phyloP scores from a whole-genome alignment of 176 grass and related monocot genomes.

The bread wheat (Triticum aestivum) region IWGSC_CS_RefSeq_v2.1 NC_057795.1:365330433-365330932 shows the following conservation, averaged over 20 bases:
- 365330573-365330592: slow-evolving; percentile 8
- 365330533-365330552: no score
- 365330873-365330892: slow-evolving; percentile 20
- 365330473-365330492: no score
- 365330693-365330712: slow-evolving; percentile 90
- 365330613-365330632: slow-evolving; percentile 11
- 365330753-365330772: slow-evolving; percentile 76
- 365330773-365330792: slow-evolving; percentile 51
- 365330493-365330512: no score
- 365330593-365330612: neutral
- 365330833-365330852: neutral
- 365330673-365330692: slow-evolving; percentile 72
- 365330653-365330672: slow-evolving; percentile 69
- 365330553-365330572: neutral
- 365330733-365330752: slow-evolving; percentile 78
- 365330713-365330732: slow-evolving; percentile 77
- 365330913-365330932: slow-evolving; percentile 2
- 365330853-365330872: neutral
- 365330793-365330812: slow-evolving; percentile 65
- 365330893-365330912: slow-evolving; percentile 14
- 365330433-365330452: no score
- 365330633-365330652: slow-evolving; percentile 87
- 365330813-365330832: slow-evolving; percentile 49
- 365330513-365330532: no score
- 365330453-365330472: no score